Conservation (phyloP, 148 eudicot genomes). For the Hydrangea macrophylla region DNA sequence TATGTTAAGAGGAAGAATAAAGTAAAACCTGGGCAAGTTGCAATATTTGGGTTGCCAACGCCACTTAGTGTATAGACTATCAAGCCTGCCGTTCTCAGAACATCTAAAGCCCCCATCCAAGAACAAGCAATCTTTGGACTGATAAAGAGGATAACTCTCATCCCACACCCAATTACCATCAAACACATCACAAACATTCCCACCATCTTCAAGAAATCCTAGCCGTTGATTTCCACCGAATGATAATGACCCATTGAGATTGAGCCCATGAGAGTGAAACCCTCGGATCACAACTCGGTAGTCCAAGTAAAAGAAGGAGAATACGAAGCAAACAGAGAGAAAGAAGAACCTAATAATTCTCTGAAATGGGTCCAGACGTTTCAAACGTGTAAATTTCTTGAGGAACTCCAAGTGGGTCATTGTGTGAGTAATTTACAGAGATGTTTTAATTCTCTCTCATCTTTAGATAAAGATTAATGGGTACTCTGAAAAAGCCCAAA, state of each 20-base stretch:
- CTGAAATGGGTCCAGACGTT: constrained; percentile 31
- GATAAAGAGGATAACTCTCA: constrained; percentile 82
- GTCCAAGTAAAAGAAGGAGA: constrained; percentile 53
- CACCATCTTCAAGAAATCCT: constrained; percentile 36
- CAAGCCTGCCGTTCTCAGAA: constrained; percentile 79
- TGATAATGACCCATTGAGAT: constrained; percentile 19
- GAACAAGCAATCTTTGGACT: constrained; percentile 64
- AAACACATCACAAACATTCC: constrained; percentile 63
- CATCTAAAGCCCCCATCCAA: constrained; percentile 85
- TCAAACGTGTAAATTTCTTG: constrained; percentile 51
- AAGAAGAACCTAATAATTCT: constrained; percentile 41
- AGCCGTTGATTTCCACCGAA: constrained; percentile 15
- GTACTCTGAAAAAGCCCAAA: background rate
- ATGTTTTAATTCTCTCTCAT: constrained; percentile 4
- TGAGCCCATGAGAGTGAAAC: constrained; percentile 26
- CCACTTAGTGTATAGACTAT: constrained; percentile 82
- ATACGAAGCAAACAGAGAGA: constrained; percentile 34
- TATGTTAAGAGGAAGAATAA: too few relatives aligned
- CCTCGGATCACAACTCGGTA: constrained; percentile 27
- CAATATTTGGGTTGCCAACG: constrained; percentile 93
- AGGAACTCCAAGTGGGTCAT: constrained; percentile 45
- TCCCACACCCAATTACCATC: constrained; percentile 96
- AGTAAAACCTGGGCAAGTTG: constrained; percentile 70
- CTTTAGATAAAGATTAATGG: constrained; percentile 4
- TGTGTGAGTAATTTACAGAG: background rate